Percentiles rank a stretch among this genome's conserved stretches.
phyloP scores from a whole-genome alignment of 2,329 filamentous ascomycete species.

The Botrytis elliptica region DNA sequence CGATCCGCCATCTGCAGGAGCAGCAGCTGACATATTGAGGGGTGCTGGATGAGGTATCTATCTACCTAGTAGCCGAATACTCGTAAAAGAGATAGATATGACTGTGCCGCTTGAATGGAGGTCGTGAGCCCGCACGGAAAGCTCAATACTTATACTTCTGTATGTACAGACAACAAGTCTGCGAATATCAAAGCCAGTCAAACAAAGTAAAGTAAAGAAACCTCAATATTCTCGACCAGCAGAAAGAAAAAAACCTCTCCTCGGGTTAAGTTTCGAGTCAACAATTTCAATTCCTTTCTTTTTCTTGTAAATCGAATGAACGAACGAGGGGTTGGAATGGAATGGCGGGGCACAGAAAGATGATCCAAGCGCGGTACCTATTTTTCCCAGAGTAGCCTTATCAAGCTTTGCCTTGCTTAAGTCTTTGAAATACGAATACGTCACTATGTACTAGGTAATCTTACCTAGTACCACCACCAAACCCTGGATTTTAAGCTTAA shows the following conservation, averaged over 20 bases:
- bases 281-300: neutral
- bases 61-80: neutral
- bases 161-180: too few relatives aligned
- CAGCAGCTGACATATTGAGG: slow-evolving; percentile 32
- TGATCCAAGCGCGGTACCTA: neutral
- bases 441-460: too few relatives aligned
- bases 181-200: too few relatives aligned
- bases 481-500: neutral
- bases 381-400: too few relatives aligned
- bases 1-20: slow-evolving; percentile 34
- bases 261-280: neutral
- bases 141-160: too few relatives aligned
- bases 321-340: neutral
- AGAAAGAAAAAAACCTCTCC: neutral
- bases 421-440: neutral
- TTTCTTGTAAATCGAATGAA: neutral
- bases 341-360: neutral
- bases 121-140: slow-evolving; percentile 1
- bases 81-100: neutral
- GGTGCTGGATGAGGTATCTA: neutral
- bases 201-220: neutral
- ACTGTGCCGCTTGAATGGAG: neutral
- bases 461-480: neutral
- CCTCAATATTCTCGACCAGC: neutral
- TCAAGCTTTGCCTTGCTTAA: neutral